Evolutionary conservation across 2,329 filamentous ascomycete genomes (phyloP).

Genomic region (Ascochyta viciae-villosae): DNA sequence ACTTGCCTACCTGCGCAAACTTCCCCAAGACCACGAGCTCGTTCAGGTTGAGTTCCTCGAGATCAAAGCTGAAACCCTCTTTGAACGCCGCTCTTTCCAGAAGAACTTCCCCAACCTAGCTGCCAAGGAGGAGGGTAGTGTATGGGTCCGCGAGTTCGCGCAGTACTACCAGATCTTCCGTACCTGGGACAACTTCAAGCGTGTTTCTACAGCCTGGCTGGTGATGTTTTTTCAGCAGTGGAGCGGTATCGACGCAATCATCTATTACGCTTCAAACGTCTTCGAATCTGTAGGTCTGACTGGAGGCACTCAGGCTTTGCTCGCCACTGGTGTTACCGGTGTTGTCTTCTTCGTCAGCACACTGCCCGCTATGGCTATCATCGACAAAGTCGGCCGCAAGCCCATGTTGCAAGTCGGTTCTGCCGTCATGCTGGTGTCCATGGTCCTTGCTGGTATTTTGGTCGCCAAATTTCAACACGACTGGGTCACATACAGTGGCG

Average conservation of each 20-base stretch:
- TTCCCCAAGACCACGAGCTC: conserved; percentile 41
- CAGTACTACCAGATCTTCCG: conserved; percentile 59
- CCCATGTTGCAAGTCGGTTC: conserved; percentile 62
- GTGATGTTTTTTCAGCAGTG: conserved; percentile 60
- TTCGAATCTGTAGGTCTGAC: conserved; percentile 66
- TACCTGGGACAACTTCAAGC: conserved; percentile 59
- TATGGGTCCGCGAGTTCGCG: conserved; percentile 56
- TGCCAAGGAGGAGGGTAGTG: conserved; percentile 52
- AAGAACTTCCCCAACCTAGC: conserved; percentile 56
- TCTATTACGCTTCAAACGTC: conserved; percentile 65
- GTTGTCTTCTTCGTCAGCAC: conserved; percentile 66
- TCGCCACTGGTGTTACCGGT: conserved; percentile 67
- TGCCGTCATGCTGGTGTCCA: conserved; percentile 45
- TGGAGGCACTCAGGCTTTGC: conserved; percentile 61
- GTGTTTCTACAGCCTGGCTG: conserved; percentile 54
- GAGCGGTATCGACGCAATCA: conserved; percentile 54
- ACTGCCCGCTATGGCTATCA: conserved; percentile 62
- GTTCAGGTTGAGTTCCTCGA: conserved; percentile 56
- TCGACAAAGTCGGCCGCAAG: conserved; percentile 65
- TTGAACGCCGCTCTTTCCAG: conserved; percentile 54
- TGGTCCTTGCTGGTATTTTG: conserved; percentile 37
- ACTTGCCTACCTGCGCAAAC: conserved; percentile 39
- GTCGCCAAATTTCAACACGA: conserved; percentile 40
- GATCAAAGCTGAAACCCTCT: conserved; percentile 56
- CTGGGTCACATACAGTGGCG: conserved; percentile 27